Percentiles rank a stretch among this genome's conserved stretches.
Conservation (phyloP, 2,329 filamentous ascomycete genomes). For the Aureobasidium sp. region DNA sequence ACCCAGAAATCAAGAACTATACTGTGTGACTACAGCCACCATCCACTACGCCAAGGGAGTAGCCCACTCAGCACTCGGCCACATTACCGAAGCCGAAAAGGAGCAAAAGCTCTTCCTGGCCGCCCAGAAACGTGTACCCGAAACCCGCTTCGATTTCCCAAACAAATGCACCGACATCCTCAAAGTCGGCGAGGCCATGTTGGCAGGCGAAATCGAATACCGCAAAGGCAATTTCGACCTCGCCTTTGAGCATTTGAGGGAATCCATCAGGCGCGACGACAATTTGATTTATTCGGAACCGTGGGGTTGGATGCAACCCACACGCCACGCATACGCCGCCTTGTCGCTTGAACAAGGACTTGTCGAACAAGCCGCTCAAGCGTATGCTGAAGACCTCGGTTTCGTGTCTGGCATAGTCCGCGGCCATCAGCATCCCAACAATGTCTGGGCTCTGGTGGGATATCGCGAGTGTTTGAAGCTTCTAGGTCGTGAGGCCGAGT, state of each 20-base stretch:
- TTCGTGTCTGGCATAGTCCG: slow-evolving; percentile 50
- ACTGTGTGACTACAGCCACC: slow-evolving; percentile 63
- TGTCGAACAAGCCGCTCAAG: slow-evolving; percentile 33
- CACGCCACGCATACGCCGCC: slow-evolving; percentile 61
- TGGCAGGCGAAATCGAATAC: slow-evolving; percentile 69
- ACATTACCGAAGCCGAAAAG: slow-evolving; percentile 46
- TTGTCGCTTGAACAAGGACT: slow-evolving; percentile 57
- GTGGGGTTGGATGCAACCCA: slow-evolving; percentile 73
- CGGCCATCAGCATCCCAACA: slow-evolving; percentile 60
- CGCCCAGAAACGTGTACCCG: slow-evolving; percentile 48
- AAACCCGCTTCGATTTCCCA: slow-evolving; percentile 61
- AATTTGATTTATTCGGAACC: slow-evolving; percentile 62
- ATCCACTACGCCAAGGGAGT: slow-evolving; percentile 62
- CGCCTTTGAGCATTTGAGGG: slow-evolving; percentile 53
- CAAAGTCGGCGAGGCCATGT: slow-evolving; percentile 53
- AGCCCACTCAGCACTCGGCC: slow-evolving; percentile 54
- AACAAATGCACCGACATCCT: slow-evolving; percentile 60
- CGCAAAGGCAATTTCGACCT: slow-evolving; percentile 50
- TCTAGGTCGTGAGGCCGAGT: slow-evolving; percentile 46
- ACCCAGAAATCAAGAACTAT: slow-evolving; percentile 54
- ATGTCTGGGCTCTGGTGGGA: slow-evolving; percentile 69
- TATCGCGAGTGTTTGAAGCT: slow-evolving; percentile 61
- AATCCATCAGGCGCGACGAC: slow-evolving; percentile 54
- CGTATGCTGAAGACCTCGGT: slow-evolving; percentile 36
- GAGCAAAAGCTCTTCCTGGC: slow-evolving; percentile 43